phyloP scores from a whole-genome alignment of 768 basidiomycete genomes.

The Kwoniella botswanensis region DNA sequence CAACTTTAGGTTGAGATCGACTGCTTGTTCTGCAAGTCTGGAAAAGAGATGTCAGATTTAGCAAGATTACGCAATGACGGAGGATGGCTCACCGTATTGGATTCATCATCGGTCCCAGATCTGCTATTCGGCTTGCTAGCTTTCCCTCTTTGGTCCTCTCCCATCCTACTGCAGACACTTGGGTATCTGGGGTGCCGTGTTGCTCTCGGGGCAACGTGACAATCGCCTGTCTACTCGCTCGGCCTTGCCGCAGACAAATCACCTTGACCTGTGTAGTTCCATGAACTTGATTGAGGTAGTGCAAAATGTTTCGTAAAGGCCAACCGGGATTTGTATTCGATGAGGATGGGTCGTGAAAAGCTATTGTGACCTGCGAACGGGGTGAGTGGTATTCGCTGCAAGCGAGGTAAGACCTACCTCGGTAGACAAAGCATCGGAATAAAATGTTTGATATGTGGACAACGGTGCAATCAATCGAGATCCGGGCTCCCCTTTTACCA shows the following conservation, averaged over 20 bases:
- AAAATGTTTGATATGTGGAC: constrained; percentile 61
- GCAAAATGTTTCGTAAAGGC: constrained; percentile 90
- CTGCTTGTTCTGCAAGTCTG: constrained; percentile 92
- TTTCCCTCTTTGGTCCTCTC: constrained; percentile 90
- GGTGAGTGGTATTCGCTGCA: not conserved
- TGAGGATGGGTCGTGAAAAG: constrained; percentile 85
- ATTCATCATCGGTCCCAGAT: constrained; percentile 96
- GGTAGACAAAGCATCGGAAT: constrained; percentile 60
- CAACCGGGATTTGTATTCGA: constrained; percentile 77
- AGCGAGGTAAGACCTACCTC: constrained; percentile 58
- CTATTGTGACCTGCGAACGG: constrained; percentile 62
- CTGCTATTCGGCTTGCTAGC: constrained; percentile 81
- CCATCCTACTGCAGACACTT: constrained; percentile 86
- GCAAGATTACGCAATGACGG: not conserved
- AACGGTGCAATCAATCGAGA: constrained; percentile 24
- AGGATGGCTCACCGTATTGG: constrained; percentile 68
- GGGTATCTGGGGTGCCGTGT: not conserved
- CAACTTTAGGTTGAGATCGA: constrained; percentile 95
- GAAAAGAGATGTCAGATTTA: not conserved
- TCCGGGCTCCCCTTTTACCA: constrained; percentile 30
- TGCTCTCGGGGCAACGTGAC: not conserved
- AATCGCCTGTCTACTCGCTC: constrained; percentile 20
- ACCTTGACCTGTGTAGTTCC: constrained; percentile 64
- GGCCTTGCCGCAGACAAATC: constrained; percentile 71
- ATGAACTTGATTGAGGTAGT: constrained; percentile 72